Evolutionary conservation across 345 rosid species (phyloP).

Genomic region (Eutrema japonicum): DNA sequence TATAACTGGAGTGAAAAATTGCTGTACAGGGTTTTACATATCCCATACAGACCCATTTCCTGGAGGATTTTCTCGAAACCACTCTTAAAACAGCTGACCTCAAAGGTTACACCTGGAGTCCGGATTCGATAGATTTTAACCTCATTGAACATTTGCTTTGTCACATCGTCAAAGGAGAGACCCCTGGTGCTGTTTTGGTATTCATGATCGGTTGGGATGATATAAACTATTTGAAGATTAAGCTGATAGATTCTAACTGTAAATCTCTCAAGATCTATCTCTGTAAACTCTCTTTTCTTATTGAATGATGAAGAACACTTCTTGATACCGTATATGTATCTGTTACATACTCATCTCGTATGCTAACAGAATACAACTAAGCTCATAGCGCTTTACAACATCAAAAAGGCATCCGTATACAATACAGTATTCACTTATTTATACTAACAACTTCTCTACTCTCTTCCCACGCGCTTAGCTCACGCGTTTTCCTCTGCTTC

Average conservation of each 20-base stretch:
- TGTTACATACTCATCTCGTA: no score
- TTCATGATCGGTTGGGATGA: slow-evolving; percentile 99
- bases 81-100: slow-evolving; percentile 71
- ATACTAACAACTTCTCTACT: no score
- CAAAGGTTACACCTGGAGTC: slow-evolving; percentile 78
- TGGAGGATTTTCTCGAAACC: slow-evolving; percentile 77
- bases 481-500: no score
- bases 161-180: slow-evolving; percentile 74
- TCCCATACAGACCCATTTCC: slow-evolving; percentile 82
- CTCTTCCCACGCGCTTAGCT: no score
- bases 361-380: no score
- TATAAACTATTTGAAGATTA: slow-evolving; percentile 85
- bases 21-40: slow-evolving; percentile 80
- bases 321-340: no score
- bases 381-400: no score
- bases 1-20: neutral
- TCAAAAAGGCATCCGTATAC: no score
- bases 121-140: slow-evolving; percentile 92
- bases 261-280: no score
- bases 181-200: slow-evolving; percentile 89
- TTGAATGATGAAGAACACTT: no score
- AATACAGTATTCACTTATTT: no score
- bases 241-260: slow-evolving; percentile 17
- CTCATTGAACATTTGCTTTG: slow-evolving; percentile 85
- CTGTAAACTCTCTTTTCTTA: no score